Base-by-base conservation (phyloP, 371 early-diverging fungal species). In the Homolaphlyctis polyrhiza region DNA sequence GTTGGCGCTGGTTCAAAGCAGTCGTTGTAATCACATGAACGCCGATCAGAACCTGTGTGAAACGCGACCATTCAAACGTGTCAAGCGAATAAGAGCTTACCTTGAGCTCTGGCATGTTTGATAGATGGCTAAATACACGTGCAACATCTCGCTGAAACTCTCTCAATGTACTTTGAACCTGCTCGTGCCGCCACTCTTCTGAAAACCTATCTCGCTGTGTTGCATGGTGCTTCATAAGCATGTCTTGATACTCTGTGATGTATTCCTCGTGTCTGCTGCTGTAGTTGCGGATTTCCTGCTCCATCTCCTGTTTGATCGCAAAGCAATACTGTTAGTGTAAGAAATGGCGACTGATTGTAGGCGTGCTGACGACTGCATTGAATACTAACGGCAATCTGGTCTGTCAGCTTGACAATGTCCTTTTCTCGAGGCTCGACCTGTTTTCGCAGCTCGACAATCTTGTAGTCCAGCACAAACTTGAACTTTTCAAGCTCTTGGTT, bases 401-500 rank as follows among this genome's bases (percentile, higher is more conserved):
- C 65, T 1, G 71, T 65, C 29, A 81, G 62, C 16, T 61, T 52
- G 23, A 73, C 59, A 58, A 83, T 77, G 54, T 77, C 76, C 48
- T 62, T 50, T 58, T 83, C 80, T 18, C 77, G 35, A 35, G 83
- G 83, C 63, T 83, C 80, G 16, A 81, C 75, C 60, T 83, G 83
- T 61, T 76, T 76, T 45, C 71, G 69, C 27, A 83, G 65, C 66
- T 81, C 80, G 47, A 72, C 52, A 43, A 83, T 83, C 63, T 79
- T 79, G 66, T 78, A 76, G 48, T 83, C 83, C 16, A 83, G 70
- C 8, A 83, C 83, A 65, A 83, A 83, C 59, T 79, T 81, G 68
- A 78, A 83, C 69, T 83, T 83, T 65, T 83, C 83, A 18, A 83
- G 70, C 66, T 83, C 83, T 58, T 80, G 83, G 52, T 83, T 83